Conservation (phyloP, 177 flowering plant species). For the Telopea speciosissima region DNA sequence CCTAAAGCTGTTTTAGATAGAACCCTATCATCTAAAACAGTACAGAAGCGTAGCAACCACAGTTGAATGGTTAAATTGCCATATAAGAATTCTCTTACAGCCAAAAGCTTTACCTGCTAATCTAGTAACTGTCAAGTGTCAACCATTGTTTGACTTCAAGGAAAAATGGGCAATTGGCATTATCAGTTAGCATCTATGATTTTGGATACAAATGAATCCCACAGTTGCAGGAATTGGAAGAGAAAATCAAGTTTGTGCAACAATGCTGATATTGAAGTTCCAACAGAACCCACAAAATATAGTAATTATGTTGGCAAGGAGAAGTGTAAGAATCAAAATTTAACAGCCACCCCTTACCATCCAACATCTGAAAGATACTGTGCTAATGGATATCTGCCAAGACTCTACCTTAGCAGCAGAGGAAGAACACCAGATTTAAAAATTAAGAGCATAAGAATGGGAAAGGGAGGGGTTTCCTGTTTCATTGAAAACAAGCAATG, state of each 20-base stretch:
- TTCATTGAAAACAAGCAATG: background rate
- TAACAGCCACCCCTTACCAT: background rate
- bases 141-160: background rate
- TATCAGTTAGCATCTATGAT: background rate
- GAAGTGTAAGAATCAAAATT: background rate
- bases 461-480: background rate
- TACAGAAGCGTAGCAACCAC: too few species aligned
- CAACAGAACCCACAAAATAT: background rate
- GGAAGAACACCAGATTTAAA: background rate
- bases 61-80: too few species aligned
- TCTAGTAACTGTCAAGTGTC: background rate
- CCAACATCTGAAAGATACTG: background rate
- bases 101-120: too few species aligned
- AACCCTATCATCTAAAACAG: too few species aligned
- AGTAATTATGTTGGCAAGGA: background rate
- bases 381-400: background rate
- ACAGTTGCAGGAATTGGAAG: background rate
- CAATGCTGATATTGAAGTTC: background rate
- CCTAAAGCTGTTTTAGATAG: background rate
- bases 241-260: too few species aligned
- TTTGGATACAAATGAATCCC: background rate
- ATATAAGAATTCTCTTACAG: too few species aligned
- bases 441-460: too few species aligned
- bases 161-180: background rate
- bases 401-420: background rate